Base-by-base conservation (phyloP, 2,329 filamentous ascomycete genomes). In the Fusarium begoniae region DNA sequence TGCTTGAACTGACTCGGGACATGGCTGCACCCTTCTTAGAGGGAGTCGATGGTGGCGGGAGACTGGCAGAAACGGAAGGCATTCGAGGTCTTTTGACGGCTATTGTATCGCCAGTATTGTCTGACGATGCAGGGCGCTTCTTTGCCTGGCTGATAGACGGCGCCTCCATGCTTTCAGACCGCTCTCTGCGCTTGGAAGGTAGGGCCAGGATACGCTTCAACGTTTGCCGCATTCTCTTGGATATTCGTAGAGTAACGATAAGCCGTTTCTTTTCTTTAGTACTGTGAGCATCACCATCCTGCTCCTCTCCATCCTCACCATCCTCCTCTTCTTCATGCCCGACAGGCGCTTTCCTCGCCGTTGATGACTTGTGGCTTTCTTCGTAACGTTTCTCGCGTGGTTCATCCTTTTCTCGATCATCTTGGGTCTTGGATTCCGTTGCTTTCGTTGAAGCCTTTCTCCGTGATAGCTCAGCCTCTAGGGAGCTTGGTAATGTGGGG, bases 1-100 rank as follows among this genome's bases (percentile, higher is more conserved):
- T 88, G 77, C 80, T 88, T 2, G 88, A 89, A 57, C 86, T 83
- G 40, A 85, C 87, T 8, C 88, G 86, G 10, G 85, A 87, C 87
- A 89, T 89, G 63, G 86, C 79, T 4, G 84, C 82, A 4, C 83
- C 81, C 63, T 84, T 88, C 70, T 86, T 89, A 15, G 87, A 84
- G 0, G 88, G 88, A 2, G 88, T 90, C 5, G 86, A 85, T 1
- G 87, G 86, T 4, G 81, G 79, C 20, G 82, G 75, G 20, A 82
- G 74, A 44, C 78, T 79, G 20, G 65, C 58, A 37, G 80, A 75
- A 32, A 83, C 76, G 11, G 88, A 87, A 3, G 84, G 81, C 5
- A 84, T 80, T 47, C 83, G 82, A 28, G 86, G 86, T 41, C 82
- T 83, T 77, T 87, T 86, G 66, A 79, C 70, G 28, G 84, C 79